phyloP scores from a whole-genome alignment of 2,329 filamentous ascomycete genomes.

The Fusarium dimerum region DNA sequence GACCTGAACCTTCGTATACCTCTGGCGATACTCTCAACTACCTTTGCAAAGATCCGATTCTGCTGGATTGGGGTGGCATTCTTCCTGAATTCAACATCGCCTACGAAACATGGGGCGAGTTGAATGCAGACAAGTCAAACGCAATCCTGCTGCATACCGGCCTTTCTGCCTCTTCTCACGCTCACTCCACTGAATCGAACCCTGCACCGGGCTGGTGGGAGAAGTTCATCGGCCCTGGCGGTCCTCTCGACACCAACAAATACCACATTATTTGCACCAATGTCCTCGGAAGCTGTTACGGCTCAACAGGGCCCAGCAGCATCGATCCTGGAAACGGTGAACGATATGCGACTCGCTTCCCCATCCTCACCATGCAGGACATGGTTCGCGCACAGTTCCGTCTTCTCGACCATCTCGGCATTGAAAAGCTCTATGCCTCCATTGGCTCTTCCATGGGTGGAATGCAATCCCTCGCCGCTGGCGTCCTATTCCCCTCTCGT shows the following conservation, averaged over 20 bases:
- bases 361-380: constrained; percentile 92
- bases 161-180: constrained; percentile 94
- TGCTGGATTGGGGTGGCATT: constrained; percentile 95
- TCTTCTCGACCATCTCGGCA: constrained; percentile 76
- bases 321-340: constrained; percentile 86
- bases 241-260: constrained; percentile 83
- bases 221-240: constrained; percentile 89
- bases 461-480: constrained; percentile 93
- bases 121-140: constrained; percentile 82
- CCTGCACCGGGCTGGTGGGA: constrained; percentile 97
- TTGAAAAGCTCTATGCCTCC: constrained; percentile 81
- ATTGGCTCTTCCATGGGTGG: constrained; percentile 98
- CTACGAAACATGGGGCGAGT: constrained; percentile 86
- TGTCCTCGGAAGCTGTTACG: constrained; percentile 93
- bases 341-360: constrained; percentile 90
- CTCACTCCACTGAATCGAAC: constrained; percentile 86
- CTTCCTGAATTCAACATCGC: constrained; percentile 86
- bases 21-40: constrained; percentile 81
- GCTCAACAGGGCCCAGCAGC: constrained; percentile 87
- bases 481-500: constrained; percentile 77
- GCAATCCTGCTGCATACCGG: constrained; percentile 92
- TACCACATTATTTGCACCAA: constrained; percentile 97
- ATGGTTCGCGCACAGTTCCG: constrained; percentile 97
- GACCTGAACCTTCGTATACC: constrained; percentile 93
- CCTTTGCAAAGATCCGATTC: constrained; percentile 70